Conservation (phyloP, 441 rosid genomes). For the Viola pubescens region DNA sequence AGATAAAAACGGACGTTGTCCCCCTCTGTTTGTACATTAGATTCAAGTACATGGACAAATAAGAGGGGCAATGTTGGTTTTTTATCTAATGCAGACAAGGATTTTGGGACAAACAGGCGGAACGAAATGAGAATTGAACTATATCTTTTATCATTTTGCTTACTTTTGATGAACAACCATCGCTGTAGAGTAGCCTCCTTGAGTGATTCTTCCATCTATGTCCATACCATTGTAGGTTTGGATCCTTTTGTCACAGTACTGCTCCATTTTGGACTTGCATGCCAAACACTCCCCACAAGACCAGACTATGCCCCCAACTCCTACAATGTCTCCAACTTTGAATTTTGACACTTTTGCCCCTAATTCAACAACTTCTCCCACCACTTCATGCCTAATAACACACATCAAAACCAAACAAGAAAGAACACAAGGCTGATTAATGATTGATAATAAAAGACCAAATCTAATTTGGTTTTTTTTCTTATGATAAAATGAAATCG, state of each 20-base stretch:
- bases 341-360: conserved; percentile 31
- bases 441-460: no score
- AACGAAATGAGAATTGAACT: background rate
- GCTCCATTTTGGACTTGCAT: conserved; percentile 36
- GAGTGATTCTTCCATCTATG: conserved; percentile 37
- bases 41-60: no score
- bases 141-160: conserved; percentile 1
- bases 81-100: no score
- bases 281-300: conserved; percentile 33
- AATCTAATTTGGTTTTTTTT: background rate
- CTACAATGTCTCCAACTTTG: conserved; percentile 33
- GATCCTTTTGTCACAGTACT: conserved; percentile 30
- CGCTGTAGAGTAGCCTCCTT: conserved; percentile 37
- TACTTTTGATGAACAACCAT: conserved; percentile 43
- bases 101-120: no score
- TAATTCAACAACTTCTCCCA: conserved; percentile 36
- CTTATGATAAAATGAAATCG: background rate
- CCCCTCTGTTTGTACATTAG: no score
- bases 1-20: no score
- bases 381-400: conserved; percentile 39
- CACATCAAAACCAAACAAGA: conserved; percentile 7
- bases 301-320: conserved; percentile 33
- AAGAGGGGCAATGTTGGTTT: no score
- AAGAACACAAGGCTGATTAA: background rate
- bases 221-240: conserved; percentile 23